Conservation (phyloP, 805 yeast genomes). For the Kockiozyma suomiensis region DNA sequence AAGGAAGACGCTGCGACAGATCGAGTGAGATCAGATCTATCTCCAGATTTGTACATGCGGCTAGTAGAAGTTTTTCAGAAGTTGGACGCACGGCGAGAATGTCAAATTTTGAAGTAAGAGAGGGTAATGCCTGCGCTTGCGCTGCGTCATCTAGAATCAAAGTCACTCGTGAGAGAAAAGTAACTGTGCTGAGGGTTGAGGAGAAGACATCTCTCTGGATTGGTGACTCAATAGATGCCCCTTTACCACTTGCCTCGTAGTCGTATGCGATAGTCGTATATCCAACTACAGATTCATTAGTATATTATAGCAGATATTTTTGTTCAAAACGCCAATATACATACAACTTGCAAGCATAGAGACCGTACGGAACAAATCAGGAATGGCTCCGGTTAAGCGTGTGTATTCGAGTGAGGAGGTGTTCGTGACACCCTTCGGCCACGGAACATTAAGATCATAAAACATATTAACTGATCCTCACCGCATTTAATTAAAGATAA, state of each 20-base stretch:
- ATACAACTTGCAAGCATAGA: slow-evolving; percentile 38
- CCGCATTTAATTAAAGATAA: neutral
- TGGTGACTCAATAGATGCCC: slow-evolving; percentile 29
- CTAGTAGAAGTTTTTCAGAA: slow-evolving; percentile 74
- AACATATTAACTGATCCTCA: slow-evolving; percentile 37
- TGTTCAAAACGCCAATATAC: neutral
- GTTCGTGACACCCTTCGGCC: slow-evolving; percentile 39
- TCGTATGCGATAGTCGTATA: slow-evolving; percentile 80
- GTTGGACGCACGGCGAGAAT: slow-evolving; percentile 78
- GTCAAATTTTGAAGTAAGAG: slow-evolving; percentile 60
- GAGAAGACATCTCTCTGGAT: slow-evolving; percentile 12
- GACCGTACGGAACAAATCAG: slow-evolving; percentile 34
- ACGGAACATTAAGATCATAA: slow-evolving; percentile 44
- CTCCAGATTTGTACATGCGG: slow-evolving; percentile 74
- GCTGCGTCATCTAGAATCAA: slow-evolving; percentile 74
- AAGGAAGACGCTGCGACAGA: slow-evolving; percentile 65
- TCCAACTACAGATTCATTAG: slow-evolving; percentile 45
- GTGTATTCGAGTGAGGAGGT: slow-evolving; percentile 15
- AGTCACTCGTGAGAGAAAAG: slow-evolving; percentile 62
- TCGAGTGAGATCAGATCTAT: slow-evolving; percentile 80
- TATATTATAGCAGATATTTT: neutral
- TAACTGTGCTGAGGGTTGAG: neutral
- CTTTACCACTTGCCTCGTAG: slow-evolving; percentile 45
- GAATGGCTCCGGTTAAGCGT: slow-evolving; percentile 15
- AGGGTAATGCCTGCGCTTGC: slow-evolving; percentile 64